Evolutionary conservation across 495 filamentous ascomycete genomes (phyloP).

Genomic region (Penicillium salamii): DNA sequence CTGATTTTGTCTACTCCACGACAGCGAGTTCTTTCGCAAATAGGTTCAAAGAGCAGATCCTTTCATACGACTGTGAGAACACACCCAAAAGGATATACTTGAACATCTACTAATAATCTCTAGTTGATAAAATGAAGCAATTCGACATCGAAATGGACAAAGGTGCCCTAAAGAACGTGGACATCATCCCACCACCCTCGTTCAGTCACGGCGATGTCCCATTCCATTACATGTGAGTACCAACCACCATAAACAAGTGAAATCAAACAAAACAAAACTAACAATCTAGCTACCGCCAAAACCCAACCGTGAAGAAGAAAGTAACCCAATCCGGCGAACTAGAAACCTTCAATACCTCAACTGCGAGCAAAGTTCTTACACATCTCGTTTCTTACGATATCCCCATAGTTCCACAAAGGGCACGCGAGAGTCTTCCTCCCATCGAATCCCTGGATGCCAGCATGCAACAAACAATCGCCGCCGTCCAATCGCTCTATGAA

Average conservation of each 20-base stretch:
- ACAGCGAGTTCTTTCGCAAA: slow-evolving; percentile 58
- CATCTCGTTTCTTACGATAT: slow-evolving; percentile 63
- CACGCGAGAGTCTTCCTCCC: slow-evolving; percentile 47
- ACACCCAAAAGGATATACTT: too few species aligned
- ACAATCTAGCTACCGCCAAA: slow-evolving; percentile 54
- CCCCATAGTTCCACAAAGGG: slow-evolving; percentile 46
- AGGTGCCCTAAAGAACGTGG: slow-evolving; percentile 54
- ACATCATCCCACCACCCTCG: slow-evolving; percentile 76
- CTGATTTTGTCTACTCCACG: slow-evolving; percentile 77
- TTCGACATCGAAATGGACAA: slow-evolving; percentile 68
- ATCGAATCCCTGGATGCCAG: slow-evolving; percentile 42
- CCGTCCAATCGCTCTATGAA: slow-evolving; percentile 59
- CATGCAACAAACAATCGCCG: slow-evolving; percentile 57
- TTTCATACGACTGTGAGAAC: slow-evolving; percentile 60
- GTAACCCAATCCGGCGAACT: slow-evolving; percentile 50
- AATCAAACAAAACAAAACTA: slow-evolving; percentile 4
- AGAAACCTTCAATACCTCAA: slow-evolving; percentile 52
- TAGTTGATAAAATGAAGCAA: slow-evolving; percentile 67
- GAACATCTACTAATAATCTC: slow-evolving; percentile 2
- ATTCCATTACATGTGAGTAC: slow-evolving; percentile 57
- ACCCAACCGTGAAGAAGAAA: slow-evolving; percentile 53
- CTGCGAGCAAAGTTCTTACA: slow-evolving; percentile 45
- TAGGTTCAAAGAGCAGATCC: slow-evolving; percentile 60
- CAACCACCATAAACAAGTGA: not conserved
- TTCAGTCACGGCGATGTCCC: slow-evolving; percentile 66